A percentile compares a stretch with the other conserved stretches of the same genome.
Evolutionary conservation across 208 protist species (phyloP).

Genomic region (Lotmaria passim): DNA sequence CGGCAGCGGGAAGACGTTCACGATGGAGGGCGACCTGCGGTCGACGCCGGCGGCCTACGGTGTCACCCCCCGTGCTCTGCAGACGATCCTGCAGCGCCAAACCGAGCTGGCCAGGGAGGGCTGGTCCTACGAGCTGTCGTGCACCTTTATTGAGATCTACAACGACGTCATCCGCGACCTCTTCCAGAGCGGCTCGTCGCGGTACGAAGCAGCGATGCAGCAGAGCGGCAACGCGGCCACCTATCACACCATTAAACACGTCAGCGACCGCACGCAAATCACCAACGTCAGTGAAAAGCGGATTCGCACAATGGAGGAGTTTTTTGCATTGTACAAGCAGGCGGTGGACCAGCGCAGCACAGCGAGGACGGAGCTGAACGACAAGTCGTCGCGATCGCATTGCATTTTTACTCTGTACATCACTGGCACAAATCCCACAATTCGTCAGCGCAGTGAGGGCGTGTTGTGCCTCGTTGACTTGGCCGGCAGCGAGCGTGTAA

Average conservation of each 20-base stretch:
- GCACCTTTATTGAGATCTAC: constrained; percentile 92
- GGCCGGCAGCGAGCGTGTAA: constrained; percentile 93
- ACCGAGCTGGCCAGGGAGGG: constrained; percentile 68
- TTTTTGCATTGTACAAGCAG: constrained; percentile 63
- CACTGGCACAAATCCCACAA: constrained; percentile 57
- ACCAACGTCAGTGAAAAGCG: constrained; percentile 60
- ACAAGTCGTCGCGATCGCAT: constrained; percentile 92
- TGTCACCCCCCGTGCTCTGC: constrained; percentile 85
- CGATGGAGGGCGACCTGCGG: constrained; percentile 80
- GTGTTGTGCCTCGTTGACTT: constrained; percentile 93
- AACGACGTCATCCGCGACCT: constrained; percentile 91
- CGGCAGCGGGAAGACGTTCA: constrained; percentile 92
- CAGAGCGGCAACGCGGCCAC: constrained; percentile 28
- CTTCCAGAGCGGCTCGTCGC: constrained; percentile 60
- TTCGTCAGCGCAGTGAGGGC: constrained; percentile 80
- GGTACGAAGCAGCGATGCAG: constrained; percentile 51
- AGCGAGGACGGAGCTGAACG: constrained; percentile 86
- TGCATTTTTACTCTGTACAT: constrained; percentile 87
- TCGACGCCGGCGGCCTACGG: constrained; percentile 44
- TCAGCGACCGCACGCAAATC: constrained; percentile 60
- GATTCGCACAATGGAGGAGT: constrained; percentile 60
- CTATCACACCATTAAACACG: constrained; percentile 81
- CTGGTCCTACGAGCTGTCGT: constrained; percentile 79
- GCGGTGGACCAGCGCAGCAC: constrained; percentile 79
- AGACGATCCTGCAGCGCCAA: constrained; percentile 72